These are phyloP conservation scores for Phaffomyces antillensis DNA, from an alignment of 805 yeast genomes.

Conservation along the genomic window DNA sequence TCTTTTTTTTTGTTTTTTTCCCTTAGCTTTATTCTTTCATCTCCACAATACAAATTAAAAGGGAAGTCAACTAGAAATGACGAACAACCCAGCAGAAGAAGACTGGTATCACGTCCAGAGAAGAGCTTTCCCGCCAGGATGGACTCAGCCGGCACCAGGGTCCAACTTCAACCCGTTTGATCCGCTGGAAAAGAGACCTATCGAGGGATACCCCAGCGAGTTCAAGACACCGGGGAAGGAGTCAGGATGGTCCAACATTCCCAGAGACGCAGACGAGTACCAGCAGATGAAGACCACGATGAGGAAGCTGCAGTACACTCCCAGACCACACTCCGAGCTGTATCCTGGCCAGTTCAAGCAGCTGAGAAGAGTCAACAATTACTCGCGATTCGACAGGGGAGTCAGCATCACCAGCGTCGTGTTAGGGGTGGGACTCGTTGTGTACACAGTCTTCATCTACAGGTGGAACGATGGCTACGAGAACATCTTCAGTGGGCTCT, in stretches of 20 bases:
- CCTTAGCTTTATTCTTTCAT: too few relatives aligned
- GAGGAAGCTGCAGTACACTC: constrained; percentile 66
- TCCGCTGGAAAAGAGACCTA: constrained; percentile 66
- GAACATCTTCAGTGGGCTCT: constrained; percentile 62
- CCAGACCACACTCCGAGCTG: constrained; percentile 64
- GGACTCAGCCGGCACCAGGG: constrained; percentile 53
- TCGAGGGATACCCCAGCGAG: constrained; percentile 84
- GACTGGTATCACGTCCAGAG: constrained; percentile 35
- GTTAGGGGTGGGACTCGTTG: constrained; percentile 40
- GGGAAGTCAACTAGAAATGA: background rate
- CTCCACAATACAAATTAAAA: too few relatives aligned
- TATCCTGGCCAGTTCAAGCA: constrained; percentile 79
- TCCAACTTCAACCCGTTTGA: constrained; percentile 69
- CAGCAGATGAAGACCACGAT: constrained; percentile 66
- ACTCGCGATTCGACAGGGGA: constrained; percentile 50
- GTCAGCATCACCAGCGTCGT: constrained; percentile 45
- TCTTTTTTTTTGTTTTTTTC: too few relatives aligned
- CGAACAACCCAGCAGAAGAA: constrained; percentile 2
- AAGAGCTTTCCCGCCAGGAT: constrained; percentile 70
- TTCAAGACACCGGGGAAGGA: constrained; percentile 58
- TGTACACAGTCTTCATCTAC: constrained; percentile 63
- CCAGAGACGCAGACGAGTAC: constrained; percentile 60
- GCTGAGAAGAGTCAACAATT: constrained; percentile 49
- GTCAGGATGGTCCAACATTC: constrained; percentile 49
- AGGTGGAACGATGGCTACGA: constrained; percentile 84